Percentiles rank a stretch among this genome's conserved stretches.
phyloP scores from a whole-genome alignment of 805 yeast genomes.

The Saturnispora zaruensis region DNA sequence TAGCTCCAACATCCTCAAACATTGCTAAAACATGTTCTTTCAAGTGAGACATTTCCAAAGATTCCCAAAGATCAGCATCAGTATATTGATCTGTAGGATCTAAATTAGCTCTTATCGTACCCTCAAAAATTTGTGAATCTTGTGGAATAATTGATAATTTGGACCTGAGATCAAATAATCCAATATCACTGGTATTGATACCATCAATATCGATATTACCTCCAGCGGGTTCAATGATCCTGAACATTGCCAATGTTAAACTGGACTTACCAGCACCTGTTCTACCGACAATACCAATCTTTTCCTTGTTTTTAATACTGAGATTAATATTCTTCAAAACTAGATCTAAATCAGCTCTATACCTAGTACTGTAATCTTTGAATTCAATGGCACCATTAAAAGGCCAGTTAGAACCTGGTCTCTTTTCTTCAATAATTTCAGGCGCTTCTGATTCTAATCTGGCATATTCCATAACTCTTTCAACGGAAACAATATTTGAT shows the following conservation, averaged over 20 bases:
- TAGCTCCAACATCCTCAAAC: conserved; percentile 38
- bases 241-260: conserved; percentile 71
- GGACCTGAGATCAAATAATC: conserved; percentile 69
- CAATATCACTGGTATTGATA: conserved; percentile 55
- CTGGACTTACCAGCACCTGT: conserved; percentile 96
- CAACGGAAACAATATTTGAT: conserved; percentile 84
- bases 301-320: conserved; percentile 63
- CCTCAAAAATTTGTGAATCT: conserved; percentile 88
- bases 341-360: conserved; percentile 72
- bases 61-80: conserved; percentile 81
- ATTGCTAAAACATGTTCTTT: conserved; percentile 51
- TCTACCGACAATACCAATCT: conserved; percentile 92
- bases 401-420: conserved; percentile 74
- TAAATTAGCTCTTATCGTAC: conserved; percentile 73
- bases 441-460: conserved; percentile 66
- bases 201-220: conserved; percentile 63
- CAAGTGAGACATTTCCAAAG: conserved; percentile 69
- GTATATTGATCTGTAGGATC: conserved; percentile 67
- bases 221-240: conserved; percentile 70
- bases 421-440: conserved; percentile 35
- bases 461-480: conserved; percentile 54
- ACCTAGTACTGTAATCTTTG: conserved; percentile 70
- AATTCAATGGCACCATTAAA: conserved; percentile 56
- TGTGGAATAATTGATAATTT: conserved; percentile 83
- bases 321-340: conserved; percentile 64